Evolutionary conservation across 2,329 filamentous ascomycete species (phyloP).

Genomic region (Nemania sp.): DNA sequence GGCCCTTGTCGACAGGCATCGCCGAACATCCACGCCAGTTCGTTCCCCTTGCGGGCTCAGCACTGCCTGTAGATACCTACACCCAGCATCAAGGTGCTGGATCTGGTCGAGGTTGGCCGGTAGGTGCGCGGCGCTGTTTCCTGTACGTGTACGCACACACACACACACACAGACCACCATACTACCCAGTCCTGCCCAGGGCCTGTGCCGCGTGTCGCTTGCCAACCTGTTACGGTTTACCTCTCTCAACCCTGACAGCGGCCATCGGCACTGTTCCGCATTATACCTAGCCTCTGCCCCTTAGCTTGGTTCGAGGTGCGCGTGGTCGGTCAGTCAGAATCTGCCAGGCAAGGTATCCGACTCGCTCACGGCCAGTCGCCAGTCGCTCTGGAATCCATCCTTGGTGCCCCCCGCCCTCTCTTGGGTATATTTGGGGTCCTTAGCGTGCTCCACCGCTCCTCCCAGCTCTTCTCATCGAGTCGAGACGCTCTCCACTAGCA

Average conservation of each 20-base stretch:
- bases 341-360: not conserved
- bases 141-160: not conserved
- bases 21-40: not conserved
- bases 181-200: not conserved
- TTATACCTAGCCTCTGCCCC: conserved; percentile 1
- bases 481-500: conserved; percentile 12
- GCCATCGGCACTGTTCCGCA: conserved; percentile 3
- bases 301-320: conserved; percentile 13
- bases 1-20: conserved; percentile 2
- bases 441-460: conserved; percentile 24
- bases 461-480: conserved; percentile 3
- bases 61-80: not conserved
- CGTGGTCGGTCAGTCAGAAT: conserved; percentile 1
- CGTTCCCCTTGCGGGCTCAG: not conserved
- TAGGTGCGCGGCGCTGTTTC: too few species aligned
- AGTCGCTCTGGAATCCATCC: conserved; percentile 22
- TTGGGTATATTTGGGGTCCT: not conserved
- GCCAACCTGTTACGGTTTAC: not conserved
- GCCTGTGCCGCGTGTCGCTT: conserved; percentile 12
- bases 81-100: not conserved
- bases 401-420: conserved; percentile 4
- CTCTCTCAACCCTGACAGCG: conserved; percentile 4
- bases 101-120: not conserved
- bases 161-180: conserved; percentile 4
- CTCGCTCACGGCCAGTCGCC: conserved; percentile 2